Conservation (phyloP, 371 early-diverging fungal genomes). For the Chytridium lagenaria region DNA sequence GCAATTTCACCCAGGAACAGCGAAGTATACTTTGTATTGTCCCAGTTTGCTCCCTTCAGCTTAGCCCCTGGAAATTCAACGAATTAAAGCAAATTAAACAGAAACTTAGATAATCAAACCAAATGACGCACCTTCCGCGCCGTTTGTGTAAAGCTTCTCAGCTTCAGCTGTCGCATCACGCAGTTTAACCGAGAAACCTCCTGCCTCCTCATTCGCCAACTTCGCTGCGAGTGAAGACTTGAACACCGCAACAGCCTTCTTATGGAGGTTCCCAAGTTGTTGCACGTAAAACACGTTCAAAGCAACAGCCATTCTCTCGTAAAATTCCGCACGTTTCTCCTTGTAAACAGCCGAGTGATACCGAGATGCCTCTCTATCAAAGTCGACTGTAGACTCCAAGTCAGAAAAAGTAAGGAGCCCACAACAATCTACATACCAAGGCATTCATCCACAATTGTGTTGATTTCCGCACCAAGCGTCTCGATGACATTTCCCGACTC, state of each 20-base stretch:
- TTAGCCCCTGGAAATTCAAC: constrained; percentile 30
- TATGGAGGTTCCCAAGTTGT: constrained; percentile 86
- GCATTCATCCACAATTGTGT: constrained; percentile 63
- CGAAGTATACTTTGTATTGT: constrained; percentile 66
- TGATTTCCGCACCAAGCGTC: constrained; percentile 75
- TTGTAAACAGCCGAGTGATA: constrained; percentile 90
- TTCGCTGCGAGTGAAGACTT: constrained; percentile 55
- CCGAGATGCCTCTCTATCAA: constrained; percentile 89
- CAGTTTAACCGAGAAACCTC: constrained; percentile 44
- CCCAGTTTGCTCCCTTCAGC: constrained; percentile 80
- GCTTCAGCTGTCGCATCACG: constrained; percentile 53
- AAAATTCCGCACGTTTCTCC: constrained; percentile 82
- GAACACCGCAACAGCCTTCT: constrained; percentile 71
- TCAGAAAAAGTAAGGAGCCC: not conserved
- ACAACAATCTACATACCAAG: constrained; percentile 52
- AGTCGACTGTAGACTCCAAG: constrained; percentile 52
- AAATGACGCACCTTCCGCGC: constrained; percentile 42
- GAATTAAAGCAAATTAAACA: not conserved
- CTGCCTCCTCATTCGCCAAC: constrained; percentile 21
- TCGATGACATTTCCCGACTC: constrained; percentile 81
- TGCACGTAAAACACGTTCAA: constrained; percentile 80
- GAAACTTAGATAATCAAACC: not conserved
- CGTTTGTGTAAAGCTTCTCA: constrained; percentile 45
- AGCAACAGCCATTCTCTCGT: constrained; percentile 74
- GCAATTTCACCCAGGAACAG: constrained; percentile 71